These are phyloP conservation scores for Xylaria multiplex DNA, from an alignment of 2,329 filamentous ascomycete species.

Conservation along the genomic window DNA sequence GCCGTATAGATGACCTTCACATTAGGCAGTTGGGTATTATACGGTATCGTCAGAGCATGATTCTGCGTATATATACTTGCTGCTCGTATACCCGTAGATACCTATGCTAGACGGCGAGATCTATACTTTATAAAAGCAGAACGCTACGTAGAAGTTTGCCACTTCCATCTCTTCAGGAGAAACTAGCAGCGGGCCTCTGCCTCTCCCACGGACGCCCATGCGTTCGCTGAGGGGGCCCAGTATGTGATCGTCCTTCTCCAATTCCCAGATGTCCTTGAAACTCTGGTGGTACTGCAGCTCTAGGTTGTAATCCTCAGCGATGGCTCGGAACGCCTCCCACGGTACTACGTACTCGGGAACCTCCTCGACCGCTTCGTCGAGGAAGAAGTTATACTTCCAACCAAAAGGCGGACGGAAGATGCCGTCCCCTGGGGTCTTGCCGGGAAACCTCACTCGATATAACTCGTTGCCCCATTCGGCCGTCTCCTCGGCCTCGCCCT, in stretches of 20 bases:
- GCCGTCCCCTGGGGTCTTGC: conserved; percentile 83
- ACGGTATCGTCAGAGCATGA: background rate
- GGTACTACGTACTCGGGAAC: conserved; percentile 98
- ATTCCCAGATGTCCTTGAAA: conserved; percentile 90
- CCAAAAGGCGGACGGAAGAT: conserved; percentile 94
- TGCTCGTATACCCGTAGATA: background rate
- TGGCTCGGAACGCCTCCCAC: conserved; percentile 95
- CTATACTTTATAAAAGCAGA: conserved; percentile 96
- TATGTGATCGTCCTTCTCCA: conserved; percentile 85
- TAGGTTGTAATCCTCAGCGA: conserved; percentile 96
- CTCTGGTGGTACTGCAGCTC: conserved; percentile 93
- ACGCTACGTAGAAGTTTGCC: conserved; percentile 89
- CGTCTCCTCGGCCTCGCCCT: conserved; percentile 69
- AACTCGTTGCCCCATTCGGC: conserved; percentile 94
- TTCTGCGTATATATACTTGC: background rate
- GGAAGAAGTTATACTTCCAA: conserved; percentile 98
- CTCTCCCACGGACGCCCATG: conserved; percentile 89
- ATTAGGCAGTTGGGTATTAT: background rate
- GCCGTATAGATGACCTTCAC: background rate
- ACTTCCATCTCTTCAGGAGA: conserved; percentile 92
- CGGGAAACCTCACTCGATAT: conserved; percentile 89
- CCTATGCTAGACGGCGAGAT: background rate
- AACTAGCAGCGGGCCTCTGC: conserved; percentile 74
- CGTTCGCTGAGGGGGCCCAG: conserved; percentile 88
- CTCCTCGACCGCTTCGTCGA: conserved; percentile 94